Evolutionary conservation across 495 filamentous ascomycete species (phyloP), one percentile per base, ranked within the genome.

Genomic region (Cetradonia linearis): DNA sequence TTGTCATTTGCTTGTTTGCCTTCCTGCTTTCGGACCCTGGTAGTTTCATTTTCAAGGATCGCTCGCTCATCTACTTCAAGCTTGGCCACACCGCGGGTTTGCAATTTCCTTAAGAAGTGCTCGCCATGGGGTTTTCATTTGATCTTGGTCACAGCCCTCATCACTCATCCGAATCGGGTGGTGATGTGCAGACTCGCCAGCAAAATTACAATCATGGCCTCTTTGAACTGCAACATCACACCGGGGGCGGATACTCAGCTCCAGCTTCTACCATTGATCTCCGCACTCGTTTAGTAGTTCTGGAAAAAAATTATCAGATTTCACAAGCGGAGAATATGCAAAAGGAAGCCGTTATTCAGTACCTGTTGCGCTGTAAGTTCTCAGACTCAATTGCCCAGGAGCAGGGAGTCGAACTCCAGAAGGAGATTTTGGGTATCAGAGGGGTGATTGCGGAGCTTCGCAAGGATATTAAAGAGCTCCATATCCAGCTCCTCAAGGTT

Each of bases 231-330:
- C 40, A 20, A 33, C 18, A 18, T 47, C 25, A 18, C 5, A 25
- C 9, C 16, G 9, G 25, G 28, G 23, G 14, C 6, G 42, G 3
- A 48, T 11, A 33, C 11, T 2, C 40, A 11, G 28, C 9, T 36
- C 11, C 30, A 25, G 5, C n/a, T 46, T 23, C 55, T 9, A 36
- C n/a, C 8, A 23, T 23, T 5, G 18, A 58, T 6, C 55, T 58
- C 28, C 47, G 8, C 36, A 23, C 40, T 46, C 55, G 30, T 16
- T 16, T 58, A 18, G 55, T 16, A 5, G 25, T 46, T 2, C 37
- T 54, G 5, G 55, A 58, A 27, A 61, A 31, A 16, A 27, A 61
- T 34, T 27, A 52, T 34, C 37, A 55, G 28, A 23, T 25, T 28
- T 55, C n/a, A 10, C 38, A 34, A 34, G 18, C 25, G 13, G 49